Conservation (phyloP, 257 asterid species). For the Nicotiana sylvestris region DNA sequence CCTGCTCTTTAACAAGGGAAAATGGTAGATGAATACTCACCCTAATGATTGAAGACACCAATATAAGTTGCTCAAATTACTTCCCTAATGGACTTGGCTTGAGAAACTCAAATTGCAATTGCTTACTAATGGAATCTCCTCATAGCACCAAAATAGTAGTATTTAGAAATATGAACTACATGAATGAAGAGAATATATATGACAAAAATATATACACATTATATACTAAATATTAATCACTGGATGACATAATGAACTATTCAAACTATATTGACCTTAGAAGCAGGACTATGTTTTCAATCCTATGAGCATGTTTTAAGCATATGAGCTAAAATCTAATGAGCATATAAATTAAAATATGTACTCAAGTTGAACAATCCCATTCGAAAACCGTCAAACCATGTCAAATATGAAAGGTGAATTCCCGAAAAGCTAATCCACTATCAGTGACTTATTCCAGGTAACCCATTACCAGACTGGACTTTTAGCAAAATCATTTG, state of each 20-base stretch:
- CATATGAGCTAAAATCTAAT: neutral
- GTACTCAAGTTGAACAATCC: neutral
- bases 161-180: neutral
- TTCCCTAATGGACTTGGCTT: neutral
- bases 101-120: neutral
- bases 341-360: neutral
- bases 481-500: neutral
- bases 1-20: neutral
- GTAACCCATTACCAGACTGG: neutral
- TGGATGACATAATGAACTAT: neutral
- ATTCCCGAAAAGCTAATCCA: neutral
- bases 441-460: neutral
- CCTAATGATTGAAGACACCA: neutral
- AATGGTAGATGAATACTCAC: neutral
- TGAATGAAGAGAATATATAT: neutral
- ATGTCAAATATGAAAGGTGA: neutral
- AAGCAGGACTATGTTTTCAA: neutral
- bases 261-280: neutral
- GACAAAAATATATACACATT: neutral
- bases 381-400: neutral
- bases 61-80: neutral
- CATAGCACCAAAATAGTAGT: neutral
- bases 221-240: neutral
- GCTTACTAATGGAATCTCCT: neutral
- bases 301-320: neutral